Percentiles rank a stretch among this genome's conserved stretches.
Evolutionary conservation across 371 early-diverging fungal genomes (phyloP).

Genomic region (Choanephora cucurbitarum): DNA sequence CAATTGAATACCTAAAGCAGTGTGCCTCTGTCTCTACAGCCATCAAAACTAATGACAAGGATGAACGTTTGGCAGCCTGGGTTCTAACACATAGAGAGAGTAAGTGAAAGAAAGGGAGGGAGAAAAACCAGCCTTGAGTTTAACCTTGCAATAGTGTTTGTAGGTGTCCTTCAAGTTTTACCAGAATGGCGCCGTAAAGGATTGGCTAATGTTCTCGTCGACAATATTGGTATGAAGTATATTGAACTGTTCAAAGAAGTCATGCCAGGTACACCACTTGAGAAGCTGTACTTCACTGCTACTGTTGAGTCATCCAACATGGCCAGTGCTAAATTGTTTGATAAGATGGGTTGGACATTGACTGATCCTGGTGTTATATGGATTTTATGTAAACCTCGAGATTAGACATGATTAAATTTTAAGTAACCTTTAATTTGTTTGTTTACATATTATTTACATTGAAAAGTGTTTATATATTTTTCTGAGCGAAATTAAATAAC

Average conservation of each 20-base stretch:
- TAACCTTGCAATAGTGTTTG: conserved; percentile 4
- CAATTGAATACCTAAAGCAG: conserved; percentile 3
- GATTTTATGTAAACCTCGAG: not conserved
- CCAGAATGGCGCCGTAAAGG: conserved; percentile 11
- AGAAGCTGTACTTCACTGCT: conserved; percentile 8
- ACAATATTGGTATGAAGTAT: conserved; percentile 6
- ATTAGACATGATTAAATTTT: not conserved
- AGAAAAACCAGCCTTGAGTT: not conserved
- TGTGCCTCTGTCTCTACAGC: conserved; percentile 7
- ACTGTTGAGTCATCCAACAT: conserved; percentile 10
- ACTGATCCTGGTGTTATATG: conserved; percentile 7
- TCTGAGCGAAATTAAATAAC: conserved; percentile 31
- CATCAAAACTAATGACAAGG: conserved; percentile 5
- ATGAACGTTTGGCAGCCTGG: conserved; percentile 17
- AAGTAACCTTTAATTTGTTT: not conserved
- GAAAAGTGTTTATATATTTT: not conserved
- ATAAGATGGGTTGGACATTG: conserved; percentile 6
- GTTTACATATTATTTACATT: not conserved
- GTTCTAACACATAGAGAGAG: conserved; percentile 15
- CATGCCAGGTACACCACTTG: not conserved
- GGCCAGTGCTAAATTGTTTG: conserved; percentile 8
- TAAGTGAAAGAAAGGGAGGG: conserved; percentile 1
- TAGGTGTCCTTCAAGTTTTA: conserved; percentile 20
- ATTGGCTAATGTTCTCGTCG: conserved; percentile 7
- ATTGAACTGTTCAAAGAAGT: not conserved